A percentile compares a stretch with the other conserved stretches of the same genome.
Conservation (phyloP, 257 asterid genomes). For the Nicotiana attenuata region DNA sequence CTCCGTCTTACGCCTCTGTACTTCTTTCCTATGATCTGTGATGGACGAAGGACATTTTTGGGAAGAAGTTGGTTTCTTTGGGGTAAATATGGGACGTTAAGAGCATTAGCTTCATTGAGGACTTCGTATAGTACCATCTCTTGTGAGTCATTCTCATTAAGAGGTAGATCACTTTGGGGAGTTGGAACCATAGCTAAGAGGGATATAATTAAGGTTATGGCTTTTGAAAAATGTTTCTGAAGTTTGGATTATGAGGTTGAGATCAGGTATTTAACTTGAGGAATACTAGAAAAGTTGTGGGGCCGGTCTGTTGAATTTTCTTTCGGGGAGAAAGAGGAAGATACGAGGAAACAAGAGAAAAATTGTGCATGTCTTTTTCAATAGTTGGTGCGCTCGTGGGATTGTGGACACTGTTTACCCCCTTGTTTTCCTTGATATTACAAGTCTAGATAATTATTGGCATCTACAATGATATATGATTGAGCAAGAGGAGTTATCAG, state of each 20-base stretch:
- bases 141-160: conserved; percentile 66
- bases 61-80: conserved; percentile 12
- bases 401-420: not conserved
- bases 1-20: conserved; percentile 64
- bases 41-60: conserved; percentile 10
- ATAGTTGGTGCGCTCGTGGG: not conserved
- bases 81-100: conserved; percentile 11
- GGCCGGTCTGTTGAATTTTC: not conserved
- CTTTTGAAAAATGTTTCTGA: not conserved
- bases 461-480: not conserved
- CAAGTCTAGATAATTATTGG: not conserved
- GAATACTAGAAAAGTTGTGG: not conserved
- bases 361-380: not conserved
- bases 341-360: conserved; percentile 3
- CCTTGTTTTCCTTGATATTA: not conserved
- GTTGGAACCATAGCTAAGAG: conserved; percentile 23
- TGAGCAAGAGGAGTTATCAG: not conserved
- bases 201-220: not conserved
- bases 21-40: conserved; percentile 27
- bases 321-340: conserved; percentile 15
- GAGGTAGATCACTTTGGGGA: conserved; percentile 32
- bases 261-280: conserved; percentile 10
- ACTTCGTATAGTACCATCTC: conserved; percentile 49
- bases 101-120: conserved; percentile 43
- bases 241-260: not conserved